Evolutionary conservation across 805 yeast genomes (phyloP).

Genomic region (Saccharomyces jurei): DNA sequence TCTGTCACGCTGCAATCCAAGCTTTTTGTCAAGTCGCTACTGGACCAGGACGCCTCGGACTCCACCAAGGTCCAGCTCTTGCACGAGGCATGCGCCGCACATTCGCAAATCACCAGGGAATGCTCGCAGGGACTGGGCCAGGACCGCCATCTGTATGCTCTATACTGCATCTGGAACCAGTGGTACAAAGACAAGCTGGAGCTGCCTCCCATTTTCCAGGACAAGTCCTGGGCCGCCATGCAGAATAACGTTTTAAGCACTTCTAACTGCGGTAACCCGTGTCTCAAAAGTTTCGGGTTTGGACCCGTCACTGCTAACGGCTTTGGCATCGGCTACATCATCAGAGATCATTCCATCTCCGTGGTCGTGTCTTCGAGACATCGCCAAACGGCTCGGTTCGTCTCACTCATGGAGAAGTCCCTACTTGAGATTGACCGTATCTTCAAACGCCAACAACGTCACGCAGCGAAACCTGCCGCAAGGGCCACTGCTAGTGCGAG

Average conservation of each 20-base stretch:
- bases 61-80: constrained; percentile 51
- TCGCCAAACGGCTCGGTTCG: constrained; percentile 74
- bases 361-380: constrained; percentile 82
- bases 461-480: constrained; percentile 2
- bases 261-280: constrained; percentile 88
- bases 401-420: constrained; percentile 59
- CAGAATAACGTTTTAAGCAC: constrained; percentile 76
- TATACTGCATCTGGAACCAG: constrained; percentile 77
- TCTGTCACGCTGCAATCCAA: constrained; percentile 77
- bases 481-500: constrained; percentile 1
- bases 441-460: constrained; percentile 30
- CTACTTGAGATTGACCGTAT: constrained; percentile 49
- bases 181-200: constrained; percentile 23
- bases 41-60: constrained; percentile 53
- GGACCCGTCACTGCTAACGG: constrained; percentile 89
- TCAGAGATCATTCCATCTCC: constrained; percentile 69
- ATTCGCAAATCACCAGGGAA: constrained; percentile 56
- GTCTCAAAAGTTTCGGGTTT: constrained; percentile 78
- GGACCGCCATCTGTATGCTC: constrained; percentile 82
- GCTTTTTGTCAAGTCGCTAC: constrained; percentile 74
- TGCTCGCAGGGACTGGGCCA: constrained; percentile 80
- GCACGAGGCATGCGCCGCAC: constrained; percentile 62
- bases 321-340: constrained; percentile 86
- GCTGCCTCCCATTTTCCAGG: constrained; percentile 73
- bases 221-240: constrained; percentile 79